Evolutionary conservation across 2,329 filamentous ascomycete genomes (phyloP).

Genomic region (Thelonectria blattea): DNA sequence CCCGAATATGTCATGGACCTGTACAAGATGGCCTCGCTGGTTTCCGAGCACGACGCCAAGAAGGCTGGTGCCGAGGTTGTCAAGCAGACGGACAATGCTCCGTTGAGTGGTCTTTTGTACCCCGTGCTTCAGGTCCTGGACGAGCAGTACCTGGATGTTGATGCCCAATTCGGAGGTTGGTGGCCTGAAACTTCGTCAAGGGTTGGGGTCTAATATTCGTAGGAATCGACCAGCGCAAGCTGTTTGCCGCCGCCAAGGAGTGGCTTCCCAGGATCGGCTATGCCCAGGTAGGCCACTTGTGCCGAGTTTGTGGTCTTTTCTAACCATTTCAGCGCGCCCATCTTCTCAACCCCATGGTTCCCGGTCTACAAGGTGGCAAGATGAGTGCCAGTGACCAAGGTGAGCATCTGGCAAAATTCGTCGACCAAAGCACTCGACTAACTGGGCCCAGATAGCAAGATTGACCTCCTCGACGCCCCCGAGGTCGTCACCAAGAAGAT

Average conservation of each 20-base stretch:
- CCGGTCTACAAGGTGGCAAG: conserved; percentile 83
- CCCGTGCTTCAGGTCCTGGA: conserved; percentile 80
- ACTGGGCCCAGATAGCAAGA: conserved; percentile 72
- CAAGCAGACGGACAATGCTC: conserved; percentile 83
- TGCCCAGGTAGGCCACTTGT: conserved; percentile 56
- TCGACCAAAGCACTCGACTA: neutral
- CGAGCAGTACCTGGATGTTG: conserved; percentile 86
- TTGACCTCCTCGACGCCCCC: conserved; percentile 84
- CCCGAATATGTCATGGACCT: conserved; percentile 86
- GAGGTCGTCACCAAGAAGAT: conserved; percentile 83
- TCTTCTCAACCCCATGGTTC: conserved; percentile 76
- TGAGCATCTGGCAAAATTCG: conserved; percentile 24
- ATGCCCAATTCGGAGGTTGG: conserved; percentile 82
- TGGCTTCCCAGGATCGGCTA: conserved; percentile 87
- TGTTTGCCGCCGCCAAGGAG: conserved; percentile 86
- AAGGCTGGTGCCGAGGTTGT: conserved; percentile 94
- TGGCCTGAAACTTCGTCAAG: neutral
- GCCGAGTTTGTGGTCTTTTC: neutral
- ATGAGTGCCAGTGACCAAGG: conserved; percentile 81
- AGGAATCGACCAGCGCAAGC: conserved; percentile 81
- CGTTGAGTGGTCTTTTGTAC: conserved; percentile 59
- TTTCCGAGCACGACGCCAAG: conserved; percentile 81
- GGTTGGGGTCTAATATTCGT: neutral
- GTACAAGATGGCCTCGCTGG: conserved; percentile 74
- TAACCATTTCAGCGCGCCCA: conserved; percentile 44